Base-by-base conservation (phyloP, 2,329 filamentous ascomycete genomes). In the Trichoderma afroharzianum region DNA sequence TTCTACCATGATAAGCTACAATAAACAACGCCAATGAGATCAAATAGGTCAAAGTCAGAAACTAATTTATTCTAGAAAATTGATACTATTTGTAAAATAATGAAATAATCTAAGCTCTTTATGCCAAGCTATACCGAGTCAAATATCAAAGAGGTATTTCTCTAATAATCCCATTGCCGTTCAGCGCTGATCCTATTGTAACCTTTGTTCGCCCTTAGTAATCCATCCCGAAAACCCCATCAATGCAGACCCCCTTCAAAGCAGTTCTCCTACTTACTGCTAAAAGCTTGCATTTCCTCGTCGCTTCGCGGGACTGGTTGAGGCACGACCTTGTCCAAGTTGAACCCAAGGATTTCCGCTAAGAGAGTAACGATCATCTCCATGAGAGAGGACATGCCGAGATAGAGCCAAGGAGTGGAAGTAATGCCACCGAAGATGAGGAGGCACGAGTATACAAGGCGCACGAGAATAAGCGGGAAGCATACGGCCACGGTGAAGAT, bases 401-500 rank as follows among this genome's bases (percentile, higher is more conserved):
- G 75, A 39, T 78, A 81, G 39, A 79, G 43, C 79, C 79, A 81
- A 33, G 76, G 75, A 1, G 73, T 76, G 33, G 77, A 73, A 33
- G 70, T 73, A n/a, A 76, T 72, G 63, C 73, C 74, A 3, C 74
- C 78, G 55, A 80, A 76, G 33, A 81, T 76, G 59, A 79, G 70
- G 39, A 76, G 21, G 57, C 74, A 78, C 21, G 78, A 76, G 72
- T 81, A 82, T 12, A 72, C 71, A 21, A 81, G 75, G 33, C 80
- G 78, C 21, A 81, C 79, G 8, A 79, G 59, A 55, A 80, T 77
- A 67, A 81, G 80, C 4, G 80, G 80, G 9, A 81, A 64, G 57
- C 79, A 80, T 30, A 75, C 71, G n/a, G 75, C 63, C 55, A 84
- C 79, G 14, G 79, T 80, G 32, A 87, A 81, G 11, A 90, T 79